phyloP scores from a whole-genome alignment of 2,329 filamentous ascomycete species.

The Coniosporium tulheliwenetii region DNA sequence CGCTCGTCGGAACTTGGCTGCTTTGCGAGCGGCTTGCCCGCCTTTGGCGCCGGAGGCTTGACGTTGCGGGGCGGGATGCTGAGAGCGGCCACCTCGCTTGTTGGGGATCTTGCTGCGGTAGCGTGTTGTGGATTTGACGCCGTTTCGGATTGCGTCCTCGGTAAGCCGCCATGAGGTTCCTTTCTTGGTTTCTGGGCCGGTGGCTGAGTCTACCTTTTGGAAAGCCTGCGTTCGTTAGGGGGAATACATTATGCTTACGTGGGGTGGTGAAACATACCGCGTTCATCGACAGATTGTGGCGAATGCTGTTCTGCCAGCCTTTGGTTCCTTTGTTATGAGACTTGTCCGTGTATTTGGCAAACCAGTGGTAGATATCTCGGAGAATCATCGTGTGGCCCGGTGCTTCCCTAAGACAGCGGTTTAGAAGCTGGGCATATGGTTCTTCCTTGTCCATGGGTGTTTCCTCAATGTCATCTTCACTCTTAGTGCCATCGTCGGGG shows the following conservation, averaged over 20 bases:
- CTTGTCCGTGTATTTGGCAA: slow-evolving; percentile 66
- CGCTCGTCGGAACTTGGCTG: background rate
- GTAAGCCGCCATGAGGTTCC: slow-evolving; percentile 65
- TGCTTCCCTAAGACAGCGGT: slow-evolving; percentile 53
- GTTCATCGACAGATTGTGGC: slow-evolving; percentile 95
- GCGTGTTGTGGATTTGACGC: slow-evolving; percentile 71
- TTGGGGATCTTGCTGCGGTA: slow-evolving; percentile 31
- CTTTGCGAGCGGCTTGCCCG: slow-evolving; percentile 20
- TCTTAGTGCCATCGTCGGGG: slow-evolving; percentile 3
- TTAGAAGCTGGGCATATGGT: slow-evolving; percentile 74
- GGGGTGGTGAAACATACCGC: slow-evolving; percentile 40
- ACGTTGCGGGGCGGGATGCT: slow-evolving; percentile 19
- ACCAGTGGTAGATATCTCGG: slow-evolving; percentile 84
- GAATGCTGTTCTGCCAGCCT: slow-evolving; percentile 91
- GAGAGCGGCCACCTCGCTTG: slow-evolving; percentile 17
- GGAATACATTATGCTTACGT: slow-evolving; percentile 1
- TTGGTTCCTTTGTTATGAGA: slow-evolving; percentile 37
- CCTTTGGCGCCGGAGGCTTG: slow-evolving; percentile 30
- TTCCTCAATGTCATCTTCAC: slow-evolving; percentile 7
- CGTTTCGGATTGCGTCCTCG: slow-evolving; percentile 49
- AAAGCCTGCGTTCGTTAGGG: slow-evolving; percentile 30
- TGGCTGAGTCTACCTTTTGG: slow-evolving; percentile 31
- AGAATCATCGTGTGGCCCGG: slow-evolving; percentile 58
- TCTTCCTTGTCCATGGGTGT: slow-evolving; percentile 28
- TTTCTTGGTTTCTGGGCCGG: slow-evolving; percentile 43